Base-by-base conservation (phyloP, 2,329 filamentous ascomycete species). In the Pleoardoris graminearum region DNA sequence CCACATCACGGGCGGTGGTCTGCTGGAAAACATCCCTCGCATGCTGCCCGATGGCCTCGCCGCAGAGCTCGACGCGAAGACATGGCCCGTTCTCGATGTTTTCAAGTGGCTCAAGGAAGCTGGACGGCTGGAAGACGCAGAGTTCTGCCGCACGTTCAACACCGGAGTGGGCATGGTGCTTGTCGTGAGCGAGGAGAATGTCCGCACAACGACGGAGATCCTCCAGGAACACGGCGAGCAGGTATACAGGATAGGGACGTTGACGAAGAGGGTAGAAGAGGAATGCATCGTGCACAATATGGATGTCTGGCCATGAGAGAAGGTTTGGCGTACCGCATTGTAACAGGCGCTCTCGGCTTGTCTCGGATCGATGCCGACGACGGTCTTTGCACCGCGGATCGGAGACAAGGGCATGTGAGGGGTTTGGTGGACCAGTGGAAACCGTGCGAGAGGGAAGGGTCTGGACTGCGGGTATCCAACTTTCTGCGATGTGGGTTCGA, bases 121-220 rank as follows among this genome's bases (percentile, higher is more conserved):
- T 10, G 84, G 84, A n/a, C 88, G 88, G 55, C 86, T 97, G 27
- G 83, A 81, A 48, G 80, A 86, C 1, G 69, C 78, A 8, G 94
- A 99, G 77, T 95, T 97, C 83, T 91, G 88, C 46, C 82, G 91
- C 52, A 94, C 91, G 1, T 97, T 96, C 82, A 99, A 99, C 78
- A 91, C 88, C 7, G 94, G 94, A 45, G 78, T 99, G 38, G 94
- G 94, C 41, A 97, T 99, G 92, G 89, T 97, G 5, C 80, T 92
- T 25, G 91, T 91, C 4, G 90, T 97, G 2, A 83, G 82, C 23
- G 78, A 82, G 50, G 80, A 77, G 29, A 82, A 88, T 61, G 89
- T 80, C 1, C 80, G 83, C 5, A 78, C 80, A 32, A 85, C 90
- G 1, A 78, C 79, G 17, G 74, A 78, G 47, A 77, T 83, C 38